Evolutionary conservation across 768 basidiomycete genomes (phyloP).

Genomic region (Artomyces pyxidatus): DNA sequence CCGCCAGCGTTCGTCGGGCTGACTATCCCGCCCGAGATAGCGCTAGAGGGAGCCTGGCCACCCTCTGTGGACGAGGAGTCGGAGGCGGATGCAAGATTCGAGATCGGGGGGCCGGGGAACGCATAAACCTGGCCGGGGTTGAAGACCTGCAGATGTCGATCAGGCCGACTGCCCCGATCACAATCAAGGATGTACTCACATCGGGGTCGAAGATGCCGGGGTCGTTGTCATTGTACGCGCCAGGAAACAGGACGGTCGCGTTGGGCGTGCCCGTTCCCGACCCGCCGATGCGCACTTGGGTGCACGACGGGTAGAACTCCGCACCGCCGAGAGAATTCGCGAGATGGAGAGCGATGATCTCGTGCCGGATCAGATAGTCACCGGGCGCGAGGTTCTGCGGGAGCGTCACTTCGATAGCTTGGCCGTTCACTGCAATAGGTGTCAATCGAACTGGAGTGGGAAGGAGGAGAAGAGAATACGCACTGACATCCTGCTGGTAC

Average conservation of each 20-base stretch:
- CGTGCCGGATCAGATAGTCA: conserved; percentile 70
- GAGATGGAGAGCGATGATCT: conserved; percentile 72
- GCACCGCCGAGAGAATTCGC: conserved; percentile 51
- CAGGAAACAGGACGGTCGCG: conserved; percentile 61
- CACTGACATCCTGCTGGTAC: conserved; percentile 24
- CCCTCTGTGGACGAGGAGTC: background rate
- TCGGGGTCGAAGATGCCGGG: conserved; percentile 60
- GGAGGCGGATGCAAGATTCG: conserved; percentile 12
- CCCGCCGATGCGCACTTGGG: conserved; percentile 46
- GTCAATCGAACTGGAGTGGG: background rate
- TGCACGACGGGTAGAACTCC: conserved; percentile 76
- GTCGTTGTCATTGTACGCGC: conserved; percentile 62
- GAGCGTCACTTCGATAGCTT: conserved; percentile 22
- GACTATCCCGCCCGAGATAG: too few species aligned
- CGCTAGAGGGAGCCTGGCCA: too few species aligned
- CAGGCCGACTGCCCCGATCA: too few species aligned
- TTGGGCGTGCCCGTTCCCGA: conserved; percentile 41
- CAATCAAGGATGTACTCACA: too few species aligned
- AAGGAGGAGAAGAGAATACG: conserved; percentile 5
- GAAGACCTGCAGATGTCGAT: background rate
- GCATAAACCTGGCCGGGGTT: background rate
- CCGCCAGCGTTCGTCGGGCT: too few species aligned
- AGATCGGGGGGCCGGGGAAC: conserved; percentile 14
- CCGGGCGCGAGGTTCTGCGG: conserved; percentile 49
- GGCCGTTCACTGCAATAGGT: conserved; percentile 18